Base-by-base conservation (phyloP, 345 rosid species). In the Excoecaria cochinchinensis region DNA sequence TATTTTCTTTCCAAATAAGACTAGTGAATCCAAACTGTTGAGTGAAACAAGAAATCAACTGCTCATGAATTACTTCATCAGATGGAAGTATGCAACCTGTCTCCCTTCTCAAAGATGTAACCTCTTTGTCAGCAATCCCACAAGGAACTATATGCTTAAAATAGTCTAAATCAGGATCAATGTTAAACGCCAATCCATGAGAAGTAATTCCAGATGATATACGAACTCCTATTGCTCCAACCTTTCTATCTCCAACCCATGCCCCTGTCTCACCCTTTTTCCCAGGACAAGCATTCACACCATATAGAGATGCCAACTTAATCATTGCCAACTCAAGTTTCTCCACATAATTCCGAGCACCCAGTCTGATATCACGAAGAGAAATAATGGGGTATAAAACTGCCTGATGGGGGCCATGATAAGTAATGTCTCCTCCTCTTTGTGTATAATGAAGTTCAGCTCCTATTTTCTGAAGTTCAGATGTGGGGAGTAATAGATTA, bases 121-220 rank as follows among this genome's bases (percentile, higher is more conserved):
- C 97, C 67, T 86, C 90, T 83, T 95, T 95, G 82, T 87, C 89
- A 25, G 89, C 87, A 79, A 93, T 95, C 74, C 99, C 96, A 77
- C 98, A 93, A 65, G 99, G 97, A 64, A 95, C 94, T 19, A 93
- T 93, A 73, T 89, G 90, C 84, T 93, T 89, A 79, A 95, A 95
- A 82, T 91, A 91, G 73, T 83, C 87, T 82, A 95, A 64, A 80
- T 91, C 96, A 24, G 94, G 96, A 80, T 91, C 89, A 74, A 87
- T 81, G 68, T 95, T 93, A 68, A 90, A 90, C 15, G 98, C 97
- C 84, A 95, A 71, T 63, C 97, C 99, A 74, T 93, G 99, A 72
- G 90, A 88, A 72, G 99, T 86, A 69, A 93, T 82, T 75, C 98
- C 97, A 62, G 82, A 76, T 2, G 95, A 87, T 76, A 95, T 90